These are phyloP conservation scores for Musa beccarii DNA, from an alignment of 176 grass and related monocot species.

Conservation along the genomic window DNA sequence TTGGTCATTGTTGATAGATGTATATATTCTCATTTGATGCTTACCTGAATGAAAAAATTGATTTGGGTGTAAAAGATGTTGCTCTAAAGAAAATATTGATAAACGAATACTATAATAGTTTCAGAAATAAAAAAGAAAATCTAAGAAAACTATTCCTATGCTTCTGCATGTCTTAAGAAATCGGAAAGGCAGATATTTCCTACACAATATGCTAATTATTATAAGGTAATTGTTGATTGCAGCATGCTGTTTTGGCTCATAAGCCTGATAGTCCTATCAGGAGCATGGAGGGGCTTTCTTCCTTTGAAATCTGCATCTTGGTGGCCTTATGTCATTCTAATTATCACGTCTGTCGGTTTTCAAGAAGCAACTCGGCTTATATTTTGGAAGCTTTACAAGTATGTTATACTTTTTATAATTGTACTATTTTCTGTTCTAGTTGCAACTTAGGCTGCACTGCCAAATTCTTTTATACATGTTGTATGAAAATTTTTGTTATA, in stretches of 20 bases:
- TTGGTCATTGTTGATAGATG: not conserved
- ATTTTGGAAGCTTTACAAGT: conserved; percentile 99
- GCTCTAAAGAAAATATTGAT: not conserved
- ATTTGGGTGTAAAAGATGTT: not conserved
- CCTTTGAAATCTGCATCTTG: conserved; percentile 54
- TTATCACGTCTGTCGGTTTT: conserved; percentile 71
- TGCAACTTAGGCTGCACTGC: not conserved
- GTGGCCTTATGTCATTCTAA: conserved; percentile 65
- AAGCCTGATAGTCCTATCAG: conserved; percentile 82
- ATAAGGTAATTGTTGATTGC: not conserved
- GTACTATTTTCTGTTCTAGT: not conserved
- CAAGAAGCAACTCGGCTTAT: conserved; percentile 65
- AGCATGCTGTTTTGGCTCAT: conserved; percentile 92
- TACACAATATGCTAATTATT: not conserved
- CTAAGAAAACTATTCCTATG: not conserved
- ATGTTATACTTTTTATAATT: conserved; percentile 23
- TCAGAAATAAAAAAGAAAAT: not conserved
- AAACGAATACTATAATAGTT: not conserved
- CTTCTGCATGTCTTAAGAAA: not conserved
- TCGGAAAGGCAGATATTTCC: not conserved
- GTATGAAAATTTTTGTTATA: not conserved
- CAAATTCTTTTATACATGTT: not conserved
- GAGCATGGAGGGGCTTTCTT: conserved; percentile 74
- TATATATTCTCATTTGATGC: not conserved
- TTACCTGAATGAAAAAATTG: not conserved